Conservation (phyloP, 2,329 filamentous ascomycete genomes). For the Thermoascus crustaceus region DNA sequence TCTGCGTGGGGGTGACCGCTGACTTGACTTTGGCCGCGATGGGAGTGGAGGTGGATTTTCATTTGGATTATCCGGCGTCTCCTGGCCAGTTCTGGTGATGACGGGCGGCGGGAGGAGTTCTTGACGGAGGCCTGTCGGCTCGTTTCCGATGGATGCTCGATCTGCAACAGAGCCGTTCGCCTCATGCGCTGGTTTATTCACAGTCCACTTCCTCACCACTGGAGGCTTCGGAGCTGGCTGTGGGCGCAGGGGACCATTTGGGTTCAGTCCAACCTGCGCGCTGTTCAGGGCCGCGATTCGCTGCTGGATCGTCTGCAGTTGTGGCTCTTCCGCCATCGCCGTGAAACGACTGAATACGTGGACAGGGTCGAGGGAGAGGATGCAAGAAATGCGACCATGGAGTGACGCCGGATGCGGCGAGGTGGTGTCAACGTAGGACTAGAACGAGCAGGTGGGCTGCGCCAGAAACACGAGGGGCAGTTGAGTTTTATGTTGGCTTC, state of each 20-base stretch:
- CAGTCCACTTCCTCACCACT: conserved; percentile 20
- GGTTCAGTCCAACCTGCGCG: conserved; percentile 31
- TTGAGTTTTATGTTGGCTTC: too few species aligned
- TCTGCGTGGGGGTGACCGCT: conserved; percentile 40
- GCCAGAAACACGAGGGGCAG: too few species aligned
- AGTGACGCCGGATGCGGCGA: neutral
- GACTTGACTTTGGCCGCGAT: conserved; percentile 35
- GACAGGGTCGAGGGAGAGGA: neutral
- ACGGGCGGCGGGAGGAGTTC: conserved; percentile 19
- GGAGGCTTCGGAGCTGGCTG: conserved; percentile 23
- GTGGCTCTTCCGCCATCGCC: conserved; percentile 35
- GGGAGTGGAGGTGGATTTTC: conserved; percentile 38
- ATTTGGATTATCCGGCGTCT: conserved; percentile 11
- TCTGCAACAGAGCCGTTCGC: conserved; percentile 22
- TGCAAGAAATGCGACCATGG: neutral
- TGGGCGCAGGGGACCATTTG: conserved; percentile 19
- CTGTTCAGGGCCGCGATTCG: conserved; percentile 40
- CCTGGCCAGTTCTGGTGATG: conserved; percentile 21
- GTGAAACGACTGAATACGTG: neutral
- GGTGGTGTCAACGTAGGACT: neutral
- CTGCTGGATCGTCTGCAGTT: conserved; percentile 37
- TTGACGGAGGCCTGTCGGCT: conserved; percentile 16
- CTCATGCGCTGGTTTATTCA: conserved; percentile 28
- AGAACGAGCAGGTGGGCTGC: too few species aligned
- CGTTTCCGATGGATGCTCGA: conserved; percentile 19